Conservation (phyloP, 1,284 basidiomycete genomes). For the Clitocybe nebularis region DNA sequence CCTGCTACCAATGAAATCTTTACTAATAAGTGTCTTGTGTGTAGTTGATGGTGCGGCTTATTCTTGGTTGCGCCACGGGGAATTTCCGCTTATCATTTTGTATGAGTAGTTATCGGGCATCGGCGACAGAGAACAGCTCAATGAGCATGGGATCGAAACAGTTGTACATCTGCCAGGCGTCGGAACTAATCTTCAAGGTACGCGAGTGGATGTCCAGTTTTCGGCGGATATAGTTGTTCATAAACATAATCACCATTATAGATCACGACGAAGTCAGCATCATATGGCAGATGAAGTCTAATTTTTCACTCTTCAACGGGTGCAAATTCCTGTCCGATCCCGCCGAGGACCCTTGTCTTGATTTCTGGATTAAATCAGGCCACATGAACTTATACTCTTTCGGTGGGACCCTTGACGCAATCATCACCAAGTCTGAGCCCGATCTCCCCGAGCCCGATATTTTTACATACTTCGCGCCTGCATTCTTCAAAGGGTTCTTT, state of each 20-base stretch:
- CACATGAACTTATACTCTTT: slow-evolving; percentile 25
- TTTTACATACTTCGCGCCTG: slow-evolving; percentile 23
- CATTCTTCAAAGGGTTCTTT: slow-evolving; percentile 24
- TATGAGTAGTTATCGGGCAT: slow-evolving; percentile 28
- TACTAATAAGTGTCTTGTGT: background rate
- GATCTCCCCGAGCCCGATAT: slow-evolving; percentile 22
- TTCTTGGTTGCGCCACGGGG: background rate
- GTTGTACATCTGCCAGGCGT: slow-evolving; percentile 27
- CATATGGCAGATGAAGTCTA: slow-evolving; percentile 24
- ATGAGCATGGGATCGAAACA: slow-evolving; percentile 21
- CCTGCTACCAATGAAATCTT: background rate
- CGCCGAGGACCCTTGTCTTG: slow-evolving; percentile 24
- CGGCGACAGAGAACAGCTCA: slow-evolving; percentile 21
- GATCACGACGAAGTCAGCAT: slow-evolving; percentile 29
- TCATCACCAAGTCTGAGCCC: slow-evolving; percentile 18
- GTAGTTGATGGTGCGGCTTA: slow-evolving; percentile 25
- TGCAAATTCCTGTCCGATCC: slow-evolving; percentile 23
- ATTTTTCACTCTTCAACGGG: slow-evolving; percentile 23
- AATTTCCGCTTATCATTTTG: background rate
- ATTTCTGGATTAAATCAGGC: slow-evolving; percentile 15
- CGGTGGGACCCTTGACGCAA: slow-evolving; percentile 17
- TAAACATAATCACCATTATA: too few relatives aligned
- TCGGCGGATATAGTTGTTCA: background rate
- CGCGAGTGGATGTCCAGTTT: too few relatives aligned
- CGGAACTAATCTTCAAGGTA: slow-evolving; percentile 29